A percentile compares a stretch with the other conserved stretches of the same genome.
Evolutionary conservation across 2,329 filamentous ascomycete species (phyloP).

Genomic region (Hortaea sp.): DNA sequence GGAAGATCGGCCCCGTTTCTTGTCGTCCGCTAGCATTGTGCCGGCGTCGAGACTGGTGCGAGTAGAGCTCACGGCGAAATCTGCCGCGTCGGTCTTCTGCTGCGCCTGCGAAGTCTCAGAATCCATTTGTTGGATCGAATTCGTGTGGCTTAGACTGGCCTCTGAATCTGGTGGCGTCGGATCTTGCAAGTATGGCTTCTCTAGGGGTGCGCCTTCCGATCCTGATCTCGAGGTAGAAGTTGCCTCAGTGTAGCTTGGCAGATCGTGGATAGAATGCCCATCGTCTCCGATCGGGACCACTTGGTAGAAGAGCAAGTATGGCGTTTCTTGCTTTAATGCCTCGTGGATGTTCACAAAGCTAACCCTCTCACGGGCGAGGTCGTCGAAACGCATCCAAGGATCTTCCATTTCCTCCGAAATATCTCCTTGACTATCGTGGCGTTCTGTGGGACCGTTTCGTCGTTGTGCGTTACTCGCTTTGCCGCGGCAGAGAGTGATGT

Average conservation of each 20-base stretch:
- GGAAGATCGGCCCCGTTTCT: constrained; percentile 25
- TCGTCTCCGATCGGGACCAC: constrained; percentile 77
- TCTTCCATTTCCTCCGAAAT: constrained; percentile 53
- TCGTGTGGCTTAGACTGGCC: constrained; percentile 8
- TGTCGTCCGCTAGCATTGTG: constrained; percentile 9
- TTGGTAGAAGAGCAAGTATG: constrained; percentile 92
- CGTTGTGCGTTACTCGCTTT: constrained; percentile 36
- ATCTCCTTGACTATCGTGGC: constrained; percentile 23
- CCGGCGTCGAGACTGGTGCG: constrained; percentile 22
- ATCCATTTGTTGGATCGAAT: constrained; percentile 3
- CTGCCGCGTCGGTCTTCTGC: constrained; percentile 5
- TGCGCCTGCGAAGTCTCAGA: background rate
- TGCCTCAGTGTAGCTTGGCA: constrained; percentile 34
- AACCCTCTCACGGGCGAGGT: constrained; percentile 65
- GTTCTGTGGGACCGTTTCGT: constrained; percentile 21
- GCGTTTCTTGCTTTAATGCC: constrained; percentile 74
- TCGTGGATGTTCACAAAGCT: constrained; percentile 66
- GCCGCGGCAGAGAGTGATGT: constrained; percentile 74
- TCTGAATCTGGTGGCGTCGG: constrained; percentile 8
- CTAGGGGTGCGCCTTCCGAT: constrained; percentile 11
- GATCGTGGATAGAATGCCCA: constrained; percentile 25
- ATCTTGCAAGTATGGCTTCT: constrained; percentile 17
- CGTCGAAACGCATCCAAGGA: constrained; percentile 87
- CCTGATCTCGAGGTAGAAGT: constrained; percentile 18
- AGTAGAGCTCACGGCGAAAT: constrained; percentile 14